phyloP scores from a whole-genome alignment of 345 rosid genomes.

The Syzygium grande region DNA sequence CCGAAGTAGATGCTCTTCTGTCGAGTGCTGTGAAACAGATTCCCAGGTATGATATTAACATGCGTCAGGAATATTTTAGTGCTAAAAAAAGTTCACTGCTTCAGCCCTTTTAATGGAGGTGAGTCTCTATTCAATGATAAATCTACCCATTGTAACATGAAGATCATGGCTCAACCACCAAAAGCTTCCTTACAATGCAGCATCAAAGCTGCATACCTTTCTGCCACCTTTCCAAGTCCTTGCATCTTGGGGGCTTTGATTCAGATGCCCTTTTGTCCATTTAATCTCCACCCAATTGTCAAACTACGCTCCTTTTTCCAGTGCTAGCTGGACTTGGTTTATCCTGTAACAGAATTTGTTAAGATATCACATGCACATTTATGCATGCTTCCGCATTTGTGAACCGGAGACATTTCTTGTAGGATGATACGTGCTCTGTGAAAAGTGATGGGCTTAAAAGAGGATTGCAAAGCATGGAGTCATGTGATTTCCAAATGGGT shows the following conservation, averaged over 20 bases:
- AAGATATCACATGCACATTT: neutral
- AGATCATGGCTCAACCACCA: neutral
- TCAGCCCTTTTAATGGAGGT: neutral
- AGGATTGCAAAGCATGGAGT: slow-evolving; percentile 73
- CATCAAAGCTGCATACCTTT: neutral
- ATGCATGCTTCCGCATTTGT: neutral
- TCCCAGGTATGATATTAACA: slow-evolving; percentile 47
- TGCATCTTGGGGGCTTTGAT: neutral
- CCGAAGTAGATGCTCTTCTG: slow-evolving; percentile 51
- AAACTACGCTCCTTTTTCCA: neutral
- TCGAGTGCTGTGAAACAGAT: slow-evolving; percentile 62
- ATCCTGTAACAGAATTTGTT: neutral
- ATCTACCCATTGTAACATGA: neutral
- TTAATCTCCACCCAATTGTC: neutral
- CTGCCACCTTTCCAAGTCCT: neutral
- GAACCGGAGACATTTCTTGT: slow-evolving; percentile 2
- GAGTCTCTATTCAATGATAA: neutral
- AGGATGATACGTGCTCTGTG: slow-evolving; percentile 68
- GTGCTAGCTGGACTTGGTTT: neutral
- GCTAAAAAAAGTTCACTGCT: neutral
- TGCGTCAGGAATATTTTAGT: neutral
- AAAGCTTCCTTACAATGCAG: neutral
- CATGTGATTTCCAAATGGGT: slow-evolving; percentile 71
- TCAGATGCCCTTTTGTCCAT: neutral
- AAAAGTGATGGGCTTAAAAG: slow-evolving; percentile 85